phyloP scores from a whole-genome alignment of 768 basidiomycete genomes.

The Leccinum fibrillosum region DNA sequence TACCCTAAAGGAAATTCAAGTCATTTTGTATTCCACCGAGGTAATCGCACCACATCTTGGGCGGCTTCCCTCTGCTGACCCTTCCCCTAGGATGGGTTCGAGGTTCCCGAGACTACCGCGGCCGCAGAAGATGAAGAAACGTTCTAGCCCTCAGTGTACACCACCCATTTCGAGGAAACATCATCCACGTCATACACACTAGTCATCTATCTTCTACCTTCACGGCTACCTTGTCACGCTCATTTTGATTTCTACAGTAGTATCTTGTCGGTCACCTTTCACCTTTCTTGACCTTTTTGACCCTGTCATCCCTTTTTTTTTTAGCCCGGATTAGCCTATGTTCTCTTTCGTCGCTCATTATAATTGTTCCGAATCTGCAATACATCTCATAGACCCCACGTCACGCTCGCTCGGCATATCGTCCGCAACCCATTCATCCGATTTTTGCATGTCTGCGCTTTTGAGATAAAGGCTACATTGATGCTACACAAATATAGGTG shows the following conservation, averaged over 20 bases:
- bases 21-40: slow-evolving; percentile 94
- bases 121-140: slow-evolving; percentile 79
- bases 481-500: slow-evolving; percentile 21
- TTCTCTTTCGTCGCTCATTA: slow-evolving; percentile 15
- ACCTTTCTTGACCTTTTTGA: slow-evolving; percentile 9
- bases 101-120: slow-evolving; percentile 68
- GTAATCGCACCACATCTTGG: slow-evolving; percentile 40
- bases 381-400: slow-evolving; percentile 21
- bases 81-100: slow-evolving; percentile 77
- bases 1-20: slow-evolving; percentile 76
- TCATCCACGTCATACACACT: slow-evolving; percentile 9
- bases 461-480: slow-evolving; percentile 27
- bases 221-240: slow-evolving; percentile 14
- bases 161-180: slow-evolving; percentile 5
- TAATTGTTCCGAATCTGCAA: slow-evolving; percentile 27
- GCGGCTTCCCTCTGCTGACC: slow-evolving; percentile 7
- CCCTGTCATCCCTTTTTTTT: background rate
- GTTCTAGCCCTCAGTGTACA: slow-evolving; percentile 41
- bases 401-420: background rate
- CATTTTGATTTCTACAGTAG: slow-evolving; percentile 13
- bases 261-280: slow-evolving; percentile 8
- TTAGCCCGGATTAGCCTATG: slow-evolving; percentile 18
- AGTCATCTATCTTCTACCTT: slow-evolving; percentile 4
- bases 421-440: slow-evolving; percentile 2
- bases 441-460: slow-evolving; percentile 8